phyloP scores from a whole-genome alignment of 106 monocot genomes.

The Xerophyta viscosa region DNA sequence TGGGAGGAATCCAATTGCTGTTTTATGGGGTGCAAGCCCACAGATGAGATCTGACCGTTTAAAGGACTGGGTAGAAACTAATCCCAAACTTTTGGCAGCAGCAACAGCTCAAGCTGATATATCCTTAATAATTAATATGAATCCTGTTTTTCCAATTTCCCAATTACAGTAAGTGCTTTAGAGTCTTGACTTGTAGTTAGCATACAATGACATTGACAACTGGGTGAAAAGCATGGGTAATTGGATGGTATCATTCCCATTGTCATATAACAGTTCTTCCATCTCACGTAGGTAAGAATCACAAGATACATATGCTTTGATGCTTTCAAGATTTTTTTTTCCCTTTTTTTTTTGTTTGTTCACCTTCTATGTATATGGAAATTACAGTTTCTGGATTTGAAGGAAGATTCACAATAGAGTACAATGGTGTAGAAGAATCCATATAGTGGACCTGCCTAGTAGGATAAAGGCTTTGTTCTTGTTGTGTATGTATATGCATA shows the following conservation, averaged over 20 bases:
- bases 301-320: too few relatives aligned
- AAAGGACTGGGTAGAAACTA: slow-evolving; percentile 91
- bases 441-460: too few relatives aligned
- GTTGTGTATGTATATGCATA: too few relatives aligned
- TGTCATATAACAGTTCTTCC: slow-evolving; percentile 94
- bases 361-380: too few relatives aligned
- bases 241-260: slow-evolving; percentile 99
- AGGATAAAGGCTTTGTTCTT: too few relatives aligned
- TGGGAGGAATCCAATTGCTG: slow-evolving; percentile 41
- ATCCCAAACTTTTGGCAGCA: slow-evolving; percentile 83
- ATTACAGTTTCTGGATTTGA: too few relatives aligned
- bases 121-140: slow-evolving; percentile 29
- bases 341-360: too few relatives aligned
- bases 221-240: slow-evolving; percentile 83
- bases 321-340: too few relatives aligned
- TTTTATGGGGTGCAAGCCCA: slow-evolving; percentile 95
- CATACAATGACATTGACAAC: slow-evolving; percentile 69
- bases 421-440: too few relatives aligned
- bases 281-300: slow-evolving; percentile 80
- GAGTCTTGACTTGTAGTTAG: slow-evolving; percentile 39
- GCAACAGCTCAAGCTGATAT: slow-evolving; percentile 95
- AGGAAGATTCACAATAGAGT: too few relatives aligned
- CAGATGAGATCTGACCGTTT: slow-evolving; percentile 86
- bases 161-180: neutral
- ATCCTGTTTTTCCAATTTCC: neutral